Evolutionary conservation across 495 filamentous ascomycete genomes (phyloP).

Genomic region (Aspergillus cavernicola): DNA sequence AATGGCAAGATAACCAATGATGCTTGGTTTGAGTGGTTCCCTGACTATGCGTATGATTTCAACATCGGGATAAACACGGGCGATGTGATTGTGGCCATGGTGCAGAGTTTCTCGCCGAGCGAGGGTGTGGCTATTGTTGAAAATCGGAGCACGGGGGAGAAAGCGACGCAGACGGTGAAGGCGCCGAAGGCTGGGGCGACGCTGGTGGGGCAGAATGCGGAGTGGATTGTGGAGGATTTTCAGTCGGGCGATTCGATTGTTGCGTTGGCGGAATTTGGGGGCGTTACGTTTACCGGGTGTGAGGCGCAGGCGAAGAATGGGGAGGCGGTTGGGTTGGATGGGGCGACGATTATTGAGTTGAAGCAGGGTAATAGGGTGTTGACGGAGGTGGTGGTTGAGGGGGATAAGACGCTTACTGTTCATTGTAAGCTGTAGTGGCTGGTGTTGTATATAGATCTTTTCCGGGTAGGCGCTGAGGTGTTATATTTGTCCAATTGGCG

Average conservation of each 20-base stretch:
- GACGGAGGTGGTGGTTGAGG: constrained; percentile 40
- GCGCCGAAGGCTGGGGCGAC: constrained; percentile 33
- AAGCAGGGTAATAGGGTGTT: constrained; percentile 46
- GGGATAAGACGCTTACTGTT: constrained; percentile 35
- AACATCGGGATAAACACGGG: constrained; percentile 50
- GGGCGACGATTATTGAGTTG: constrained; percentile 50
- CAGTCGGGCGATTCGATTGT: constrained; percentile 44
- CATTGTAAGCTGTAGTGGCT: constrained; percentile 18
- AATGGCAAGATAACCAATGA: constrained; percentile 39
- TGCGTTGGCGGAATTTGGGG: constrained; percentile 51
- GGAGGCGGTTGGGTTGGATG: constrained; percentile 32
- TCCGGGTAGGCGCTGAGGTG: not conserved
- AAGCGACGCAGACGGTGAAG: constrained; percentile 48
- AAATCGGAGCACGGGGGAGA: constrained; percentile 53
- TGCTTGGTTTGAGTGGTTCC: constrained; percentile 67
- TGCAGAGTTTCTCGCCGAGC: constrained; percentile 43
- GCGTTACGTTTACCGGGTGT: constrained; percentile 44
- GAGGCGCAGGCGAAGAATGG: constrained; percentile 32
- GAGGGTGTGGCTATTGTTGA: constrained; percentile 53
- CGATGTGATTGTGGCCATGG: constrained; percentile 53
- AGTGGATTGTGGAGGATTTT: constrained; percentile 68
- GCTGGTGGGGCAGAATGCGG: constrained; percentile 48
- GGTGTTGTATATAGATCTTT: not conserved
- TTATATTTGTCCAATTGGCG: not conserved
- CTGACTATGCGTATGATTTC: constrained; percentile 54